Conservation (phyloP, 2,329 filamentous ascomycete genomes). For the Ampelomyces quisqualis region DNA sequence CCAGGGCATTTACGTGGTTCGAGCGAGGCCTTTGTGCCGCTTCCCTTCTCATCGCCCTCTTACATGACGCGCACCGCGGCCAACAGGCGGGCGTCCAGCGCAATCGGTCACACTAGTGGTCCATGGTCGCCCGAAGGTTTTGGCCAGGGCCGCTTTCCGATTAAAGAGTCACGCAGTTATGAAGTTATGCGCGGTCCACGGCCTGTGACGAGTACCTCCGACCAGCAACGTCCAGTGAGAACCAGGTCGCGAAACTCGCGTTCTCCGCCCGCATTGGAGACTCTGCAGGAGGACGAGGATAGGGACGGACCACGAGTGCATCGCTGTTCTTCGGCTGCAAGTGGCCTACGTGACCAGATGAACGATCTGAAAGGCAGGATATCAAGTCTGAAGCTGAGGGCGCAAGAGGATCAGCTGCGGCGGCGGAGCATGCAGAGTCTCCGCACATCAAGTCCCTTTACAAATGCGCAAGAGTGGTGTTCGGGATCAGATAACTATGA, state of each 20-base stretch:
- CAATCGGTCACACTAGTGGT: slow-evolving; percentile 40
- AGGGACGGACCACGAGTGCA: slow-evolving; percentile 46
- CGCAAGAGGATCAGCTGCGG: slow-evolving; percentile 75
- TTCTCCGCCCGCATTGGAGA: slow-evolving; percentile 43
- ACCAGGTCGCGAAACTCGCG: slow-evolving; percentile 41
- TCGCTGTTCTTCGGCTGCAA: slow-evolving; percentile 70
- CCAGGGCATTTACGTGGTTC: slow-evolving; percentile 43
- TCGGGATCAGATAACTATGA: slow-evolving; percentile 41
- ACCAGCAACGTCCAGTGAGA: slow-evolving; percentile 11
- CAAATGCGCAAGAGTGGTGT: slow-evolving; percentile 65
- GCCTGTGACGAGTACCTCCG: slow-evolving; percentile 24
- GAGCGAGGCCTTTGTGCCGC: slow-evolving; percentile 46
- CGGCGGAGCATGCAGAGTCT: slow-evolving; percentile 75
- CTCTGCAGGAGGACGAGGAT: slow-evolving; percentile 45
- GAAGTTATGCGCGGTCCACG: slow-evolving; percentile 43
- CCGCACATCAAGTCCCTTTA: slow-evolving; percentile 76
- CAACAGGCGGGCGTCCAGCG: slow-evolving; percentile 44
- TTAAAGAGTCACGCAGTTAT: slow-evolving; percentile 44
- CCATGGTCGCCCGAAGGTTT: slow-evolving; percentile 42
- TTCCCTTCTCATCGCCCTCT: slow-evolving; percentile 32
- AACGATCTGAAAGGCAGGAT: slow-evolving; percentile 83
- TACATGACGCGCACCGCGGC: slow-evolving; percentile 27
- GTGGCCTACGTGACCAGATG: slow-evolving; percentile 79
- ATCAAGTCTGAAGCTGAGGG: slow-evolving; percentile 74
- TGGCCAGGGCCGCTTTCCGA: slow-evolving; percentile 39